These are phyloP conservation scores for Aphanomyces invadans DNA, from an alignment of 352 stramenopile species.

Conservation along the genomic window DNA sequence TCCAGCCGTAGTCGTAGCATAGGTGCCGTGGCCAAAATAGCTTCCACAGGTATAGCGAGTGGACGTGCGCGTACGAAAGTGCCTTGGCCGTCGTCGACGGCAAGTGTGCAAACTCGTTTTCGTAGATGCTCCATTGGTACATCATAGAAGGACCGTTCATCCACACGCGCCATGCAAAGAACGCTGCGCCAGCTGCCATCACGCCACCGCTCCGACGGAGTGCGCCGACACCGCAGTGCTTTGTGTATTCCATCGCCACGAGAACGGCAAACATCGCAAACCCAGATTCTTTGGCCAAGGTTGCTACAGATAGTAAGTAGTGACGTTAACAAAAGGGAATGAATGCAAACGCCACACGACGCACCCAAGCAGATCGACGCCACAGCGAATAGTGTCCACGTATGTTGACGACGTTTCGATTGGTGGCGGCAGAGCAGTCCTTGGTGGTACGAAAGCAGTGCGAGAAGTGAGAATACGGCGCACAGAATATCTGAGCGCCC, in stretches of 20 bases:
- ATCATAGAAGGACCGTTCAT: conserved; percentile 63
- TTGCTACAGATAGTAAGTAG: neutral
- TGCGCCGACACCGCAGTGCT: neutral
- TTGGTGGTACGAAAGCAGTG: conserved; percentile 49
- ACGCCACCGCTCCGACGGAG: neutral
- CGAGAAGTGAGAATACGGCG: conserved; percentile 50
- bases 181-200: neutral
- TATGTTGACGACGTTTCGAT: neutral
- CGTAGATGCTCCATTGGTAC: conserved; percentile 74
- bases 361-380: neutral
- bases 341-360: too few species aligned
- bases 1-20: conserved; percentile 89
- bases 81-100: conserved; percentile 29
- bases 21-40: conserved; percentile 80
- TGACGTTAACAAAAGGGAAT: too few species aligned
- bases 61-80: conserved; percentile 80
- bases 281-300: conserved; percentile 11
- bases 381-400: neutral
- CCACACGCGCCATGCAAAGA: conserved; percentile 33
- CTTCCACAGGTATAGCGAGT: conserved; percentile 84
- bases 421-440: neutral
- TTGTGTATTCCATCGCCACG: neutral
- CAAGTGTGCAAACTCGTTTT: conserved; percentile 77
- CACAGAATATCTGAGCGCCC: conserved; percentile 85
- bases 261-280: conserved; percentile 4